These are phyloP conservation scores for Pholiota conissans DNA, from an alignment of 768 basidiomycete genomes.

Conservation along the genomic window DNA sequence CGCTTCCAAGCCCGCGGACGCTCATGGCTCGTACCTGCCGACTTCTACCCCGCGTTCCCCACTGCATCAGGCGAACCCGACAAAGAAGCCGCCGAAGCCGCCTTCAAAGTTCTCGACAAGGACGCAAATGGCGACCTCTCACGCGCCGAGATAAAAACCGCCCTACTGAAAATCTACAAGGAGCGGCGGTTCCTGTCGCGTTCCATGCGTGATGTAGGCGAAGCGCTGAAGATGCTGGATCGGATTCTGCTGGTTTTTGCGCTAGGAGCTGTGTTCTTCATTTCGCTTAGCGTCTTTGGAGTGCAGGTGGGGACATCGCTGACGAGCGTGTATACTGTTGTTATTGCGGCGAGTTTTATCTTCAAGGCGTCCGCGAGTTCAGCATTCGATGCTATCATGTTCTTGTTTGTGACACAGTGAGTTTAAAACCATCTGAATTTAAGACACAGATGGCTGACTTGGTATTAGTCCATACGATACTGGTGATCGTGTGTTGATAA, in stretches of 20 bases:
- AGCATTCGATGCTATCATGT: constrained; percentile 81
- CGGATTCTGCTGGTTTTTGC: constrained; percentile 64
- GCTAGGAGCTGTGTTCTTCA: constrained; percentile 65
- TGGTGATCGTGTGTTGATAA: constrained; percentile 80
- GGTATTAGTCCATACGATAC: constrained; percentile 70
- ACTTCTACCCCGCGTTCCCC: constrained; percentile 70
- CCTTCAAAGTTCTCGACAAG: constrained; percentile 75
- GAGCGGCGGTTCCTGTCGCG: constrained; percentile 76
- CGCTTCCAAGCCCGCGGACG: constrained; percentile 59
- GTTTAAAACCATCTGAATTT: constrained; percentile 29
- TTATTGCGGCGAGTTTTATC: constrained; percentile 75
- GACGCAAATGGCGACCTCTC: constrained; percentile 80
- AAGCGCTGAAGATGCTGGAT: constrained; percentile 66
- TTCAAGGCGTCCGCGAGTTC: constrained; percentile 74
- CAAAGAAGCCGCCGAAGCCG: constrained; percentile 55
- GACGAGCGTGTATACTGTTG: constrained; percentile 72
- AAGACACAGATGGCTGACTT: constrained; percentile 2
- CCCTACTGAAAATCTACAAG: constrained; percentile 70
- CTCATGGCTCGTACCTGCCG: constrained; percentile 61
- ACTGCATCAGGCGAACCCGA: constrained; percentile 18
- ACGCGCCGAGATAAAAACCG: constrained; percentile 71
- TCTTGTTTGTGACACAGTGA: constrained; percentile 81
- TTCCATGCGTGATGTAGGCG: constrained; percentile 74
- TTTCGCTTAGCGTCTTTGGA: constrained; percentile 72
- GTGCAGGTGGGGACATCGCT: constrained; percentile 64